A percentile compares a stretch with the other conserved stretches of the same genome.
phyloP scores from a whole-genome alignment of 441 rosid species.

The Syzygium malaccense region DNA sequence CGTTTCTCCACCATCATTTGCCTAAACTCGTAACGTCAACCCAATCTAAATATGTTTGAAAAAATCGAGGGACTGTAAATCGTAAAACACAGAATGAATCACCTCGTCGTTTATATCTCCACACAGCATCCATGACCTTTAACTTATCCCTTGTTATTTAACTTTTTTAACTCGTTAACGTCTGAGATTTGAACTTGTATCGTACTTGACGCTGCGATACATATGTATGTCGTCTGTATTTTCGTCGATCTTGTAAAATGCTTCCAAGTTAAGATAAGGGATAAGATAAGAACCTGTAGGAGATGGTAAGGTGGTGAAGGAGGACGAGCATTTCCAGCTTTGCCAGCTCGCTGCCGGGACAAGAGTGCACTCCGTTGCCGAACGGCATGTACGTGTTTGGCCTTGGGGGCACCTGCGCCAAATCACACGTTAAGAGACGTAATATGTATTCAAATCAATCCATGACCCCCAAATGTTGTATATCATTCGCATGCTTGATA shows the following conservation, averaged over 20 bases:
- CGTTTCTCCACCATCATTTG: not conserved
- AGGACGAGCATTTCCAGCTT: conserved; percentile 88
- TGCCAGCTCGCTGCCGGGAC: conserved; percentile 95
- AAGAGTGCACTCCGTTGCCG: conserved; percentile 88
- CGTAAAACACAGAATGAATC: not conserved
- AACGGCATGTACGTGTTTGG: conserved; percentile 87
- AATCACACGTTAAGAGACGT: not conserved
- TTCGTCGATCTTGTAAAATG: not conserved
- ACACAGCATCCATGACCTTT: not conserved
- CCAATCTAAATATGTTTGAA: not conserved
- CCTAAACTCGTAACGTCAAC: not conserved
- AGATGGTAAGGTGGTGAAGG: conserved; percentile 76
- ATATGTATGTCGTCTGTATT: no score
- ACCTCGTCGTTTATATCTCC: not conserved
- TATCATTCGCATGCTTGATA: not conserved
- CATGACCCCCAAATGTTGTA: not conserved
- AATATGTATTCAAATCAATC: not conserved
- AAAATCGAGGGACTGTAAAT: not conserved
- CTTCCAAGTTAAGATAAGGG: not conserved
- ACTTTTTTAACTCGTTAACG: not conserved
- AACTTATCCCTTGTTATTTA: not conserved
- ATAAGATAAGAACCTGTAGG: conserved; percentile 43
- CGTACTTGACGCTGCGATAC: no score
- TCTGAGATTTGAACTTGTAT: not conserved
- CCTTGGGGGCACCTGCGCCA: conserved; percentile 64